These are phyloP conservation scores for Rutstroemia sp. DNA, from an alignment of 2,329 filamentous ascomycete genomes.

Conservation along the genomic window DNA sequence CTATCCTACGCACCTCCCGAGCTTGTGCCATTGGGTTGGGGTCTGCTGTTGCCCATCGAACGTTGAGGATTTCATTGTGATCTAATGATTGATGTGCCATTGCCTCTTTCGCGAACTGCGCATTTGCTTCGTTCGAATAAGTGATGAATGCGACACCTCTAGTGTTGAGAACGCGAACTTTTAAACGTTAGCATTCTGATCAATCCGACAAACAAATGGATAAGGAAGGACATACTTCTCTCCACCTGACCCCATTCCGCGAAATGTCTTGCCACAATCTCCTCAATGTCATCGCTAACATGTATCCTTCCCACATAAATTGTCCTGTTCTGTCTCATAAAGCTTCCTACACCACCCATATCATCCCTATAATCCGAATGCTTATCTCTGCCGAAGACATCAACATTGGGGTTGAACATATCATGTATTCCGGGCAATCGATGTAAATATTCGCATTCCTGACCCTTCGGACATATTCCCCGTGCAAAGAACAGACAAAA, in stretches of 20 bases:
- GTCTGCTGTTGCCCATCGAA: constrained; percentile 94
- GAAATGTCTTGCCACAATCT: constrained; percentile 90
- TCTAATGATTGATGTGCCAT: constrained; percentile 95
- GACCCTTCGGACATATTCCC: constrained; percentile 75
- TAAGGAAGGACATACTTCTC: constrained; percentile 42
- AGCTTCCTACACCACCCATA: constrained; percentile 94
- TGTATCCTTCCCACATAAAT: constrained; percentile 92
- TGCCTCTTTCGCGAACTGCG: constrained; percentile 86
- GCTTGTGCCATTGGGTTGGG: constrained; percentile 94
- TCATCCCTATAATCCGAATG: constrained; percentile 90
- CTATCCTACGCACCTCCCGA: constrained; percentile 77
- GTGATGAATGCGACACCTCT: constrained; percentile 93
- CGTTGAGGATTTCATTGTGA: constrained; percentile 87
- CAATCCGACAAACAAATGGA: neutral
- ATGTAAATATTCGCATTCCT: constrained; percentile 92
- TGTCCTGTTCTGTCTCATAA: constrained; percentile 89
- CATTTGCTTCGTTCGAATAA: constrained; percentile 83
- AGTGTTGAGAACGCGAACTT: constrained; percentile 73
- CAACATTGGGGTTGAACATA: constrained; percentile 86
- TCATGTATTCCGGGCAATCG: constrained; percentile 81
- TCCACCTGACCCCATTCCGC: constrained; percentile 95
- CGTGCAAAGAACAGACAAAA: constrained; percentile 91
- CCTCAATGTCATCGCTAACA: constrained; percentile 93
- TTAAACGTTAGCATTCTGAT: constrained; percentile 17
- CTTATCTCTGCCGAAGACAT: constrained; percentile 93